A percentile compares a stretch with the other conserved stretches of the same genome.
Conservation (phyloP, 2,329 filamentous ascomycete genomes). For the Diaporthe aspalathi region DNA sequence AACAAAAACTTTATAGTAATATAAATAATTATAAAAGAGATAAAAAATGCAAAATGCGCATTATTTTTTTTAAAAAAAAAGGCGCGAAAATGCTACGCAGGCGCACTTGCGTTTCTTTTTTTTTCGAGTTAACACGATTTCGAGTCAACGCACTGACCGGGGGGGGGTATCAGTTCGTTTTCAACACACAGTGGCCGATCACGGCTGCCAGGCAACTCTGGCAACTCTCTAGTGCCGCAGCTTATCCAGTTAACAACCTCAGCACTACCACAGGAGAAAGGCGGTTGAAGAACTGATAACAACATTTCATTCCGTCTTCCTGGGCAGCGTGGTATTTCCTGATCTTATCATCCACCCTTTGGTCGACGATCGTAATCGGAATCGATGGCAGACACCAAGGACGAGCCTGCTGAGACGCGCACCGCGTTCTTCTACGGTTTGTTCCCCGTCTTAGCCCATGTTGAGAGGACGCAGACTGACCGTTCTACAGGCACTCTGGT, state of each 20-base stretch:
- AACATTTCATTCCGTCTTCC: not conserved
- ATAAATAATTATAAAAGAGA: too few species aligned
- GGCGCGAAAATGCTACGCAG: too few species aligned
- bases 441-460: constrained; percentile 33
- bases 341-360: not conserved
- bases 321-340: not conserved
- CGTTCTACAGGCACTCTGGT: constrained; percentile 53
- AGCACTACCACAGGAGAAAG: not conserved
- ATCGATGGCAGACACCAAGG: not conserved
- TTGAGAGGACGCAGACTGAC: constrained; percentile 39
- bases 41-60: too few species aligned
- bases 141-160: too few species aligned
- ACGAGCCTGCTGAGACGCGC: constrained; percentile 35
- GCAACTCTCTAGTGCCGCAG: not conserved
- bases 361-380: not conserved
- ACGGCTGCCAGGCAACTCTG: not conserved
- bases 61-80: too few species aligned
- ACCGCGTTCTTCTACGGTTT: constrained; percentile 70
- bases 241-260: not conserved
- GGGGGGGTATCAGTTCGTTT: too few species aligned
- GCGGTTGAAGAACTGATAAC: too few species aligned
- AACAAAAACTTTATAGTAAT: too few species aligned
- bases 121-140: too few species aligned
- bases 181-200: too few species aligned
- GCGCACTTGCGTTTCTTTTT: too few species aligned